Percentiles rank a stretch among this genome's conserved stretches.
These are phyloP conservation scores for Zygoascus meyerae DNA, from an alignment of 1,139 yeast genomes.

Conservation along the genomic window DNA sequence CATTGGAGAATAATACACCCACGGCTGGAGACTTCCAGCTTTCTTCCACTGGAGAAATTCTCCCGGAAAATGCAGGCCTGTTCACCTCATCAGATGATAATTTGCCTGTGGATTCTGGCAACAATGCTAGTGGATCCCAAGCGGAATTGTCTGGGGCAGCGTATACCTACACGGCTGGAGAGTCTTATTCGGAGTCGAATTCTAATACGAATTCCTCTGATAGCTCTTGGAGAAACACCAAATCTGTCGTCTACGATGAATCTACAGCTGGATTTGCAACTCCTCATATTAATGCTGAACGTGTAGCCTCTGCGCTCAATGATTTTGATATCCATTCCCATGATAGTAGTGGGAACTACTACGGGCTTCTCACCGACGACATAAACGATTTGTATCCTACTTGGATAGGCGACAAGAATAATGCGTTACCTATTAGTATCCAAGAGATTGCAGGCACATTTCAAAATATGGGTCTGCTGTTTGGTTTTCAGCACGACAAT, in stretches of 20 bases:
- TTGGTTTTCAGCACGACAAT: conserved; percentile 73
- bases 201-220: neutral
- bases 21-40: too few relatives aligned
- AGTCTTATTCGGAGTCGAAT: neutral
- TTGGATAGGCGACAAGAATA: conserved; percentile 41
- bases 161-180: too few relatives aligned
- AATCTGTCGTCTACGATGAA: neutral
- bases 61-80: too few relatives aligned
- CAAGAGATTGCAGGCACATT: conserved; percentile 58
- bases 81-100: neutral
- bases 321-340: conserved; percentile 1
- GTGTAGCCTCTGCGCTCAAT: conserved; percentile 6
- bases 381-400: conserved; percentile 36
- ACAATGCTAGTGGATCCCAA: too few relatives aligned
- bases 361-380: neutral
- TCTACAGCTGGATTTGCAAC: conserved; percentile 8
- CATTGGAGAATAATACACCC: too few relatives aligned
- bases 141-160: too few relatives aligned
- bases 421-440: conserved; percentile 38
- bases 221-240: conserved; percentile 1
- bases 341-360: neutral
- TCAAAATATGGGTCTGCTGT: conserved; percentile 53
- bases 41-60: too few relatives aligned
- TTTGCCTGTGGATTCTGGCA: neutral
- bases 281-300: conserved; percentile 4